phyloP scores from a whole-genome alignment of 352 stramenopile species.

The Halophytophthora polymorphica region DNA sequence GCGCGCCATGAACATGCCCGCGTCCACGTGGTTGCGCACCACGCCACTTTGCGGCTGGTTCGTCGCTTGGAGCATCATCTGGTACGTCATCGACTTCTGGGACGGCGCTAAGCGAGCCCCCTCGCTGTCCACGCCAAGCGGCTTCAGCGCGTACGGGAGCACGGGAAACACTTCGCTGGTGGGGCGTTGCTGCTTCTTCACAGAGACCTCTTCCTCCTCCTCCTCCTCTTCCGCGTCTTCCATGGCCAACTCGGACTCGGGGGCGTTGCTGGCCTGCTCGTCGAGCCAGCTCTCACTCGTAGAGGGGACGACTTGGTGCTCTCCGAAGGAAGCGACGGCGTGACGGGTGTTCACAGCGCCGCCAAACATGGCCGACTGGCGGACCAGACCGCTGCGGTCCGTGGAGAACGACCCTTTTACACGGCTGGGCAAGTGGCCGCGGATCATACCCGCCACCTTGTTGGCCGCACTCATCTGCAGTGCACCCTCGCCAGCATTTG shows the following conservation, averaged over 20 bases:
- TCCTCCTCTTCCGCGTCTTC: constrained; percentile 22
- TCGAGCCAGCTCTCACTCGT: constrained; percentile 17
- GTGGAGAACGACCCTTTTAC: constrained; percentile 20
- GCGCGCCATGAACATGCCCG: constrained; percentile 69
- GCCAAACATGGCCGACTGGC: constrained; percentile 44
- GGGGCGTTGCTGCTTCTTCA: constrained; percentile 18
- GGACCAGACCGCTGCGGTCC: constrained; percentile 36
- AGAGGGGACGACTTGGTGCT: constrained; percentile 7
- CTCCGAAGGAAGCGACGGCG: constrained; percentile 39
- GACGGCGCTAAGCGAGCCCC: constrained; percentile 19
- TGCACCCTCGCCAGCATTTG: constrained; percentile 9
- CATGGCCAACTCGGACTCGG: constrained; percentile 8
- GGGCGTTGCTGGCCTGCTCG: constrained; percentile 2
- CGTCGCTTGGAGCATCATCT: constrained; percentile 54
- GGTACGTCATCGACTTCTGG: constrained; percentile 64
- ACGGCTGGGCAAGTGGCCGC: constrained; percentile 16
- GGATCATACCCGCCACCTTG: constrained; percentile 27
- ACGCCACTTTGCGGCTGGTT: constrained; percentile 27
- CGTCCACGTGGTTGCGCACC: constrained; percentile 55
- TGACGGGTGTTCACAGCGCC: constrained; percentile 14
- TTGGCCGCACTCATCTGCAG: constrained; percentile 16
- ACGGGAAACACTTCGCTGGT: constrained; percentile 42
- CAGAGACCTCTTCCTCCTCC: constrained; percentile 10
- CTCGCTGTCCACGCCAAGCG: constrained; percentile 20
- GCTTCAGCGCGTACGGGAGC: constrained; percentile 25